phyloP scores from a whole-genome alignment of 1,284 basidiomycete species.

The Pseudozyma hubeiensis region DNA sequence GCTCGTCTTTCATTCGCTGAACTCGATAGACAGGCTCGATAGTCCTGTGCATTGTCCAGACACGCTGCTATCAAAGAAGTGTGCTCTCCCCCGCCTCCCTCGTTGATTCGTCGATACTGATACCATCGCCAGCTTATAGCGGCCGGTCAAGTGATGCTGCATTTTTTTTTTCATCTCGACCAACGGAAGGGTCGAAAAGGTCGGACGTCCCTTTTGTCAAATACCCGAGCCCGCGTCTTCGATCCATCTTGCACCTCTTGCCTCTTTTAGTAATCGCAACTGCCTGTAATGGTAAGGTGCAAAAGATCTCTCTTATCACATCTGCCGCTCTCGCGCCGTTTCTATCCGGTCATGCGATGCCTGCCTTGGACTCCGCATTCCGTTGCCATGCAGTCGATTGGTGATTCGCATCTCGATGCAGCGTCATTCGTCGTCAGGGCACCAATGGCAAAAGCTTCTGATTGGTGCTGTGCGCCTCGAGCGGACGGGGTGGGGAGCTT shows the following conservation, averaged over 20 bases:
- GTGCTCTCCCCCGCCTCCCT: too few relatives aligned
- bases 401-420: too few relatives aligned
- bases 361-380: too few relatives aligned
- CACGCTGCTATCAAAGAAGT: too few relatives aligned
- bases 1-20: conserved; percentile 6
- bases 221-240: not conserved
- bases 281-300: conserved; percentile 41
- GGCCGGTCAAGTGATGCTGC: conserved; percentile 12
- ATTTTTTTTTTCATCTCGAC: too few relatives aligned
- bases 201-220: not conserved
- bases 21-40: too few relatives aligned
- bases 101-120: too few relatives aligned
- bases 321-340: not conserved
- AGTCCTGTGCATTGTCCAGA: too few relatives aligned
- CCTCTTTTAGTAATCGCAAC: conserved; percentile 49
- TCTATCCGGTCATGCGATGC: not conserved
- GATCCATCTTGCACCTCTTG: conserved; percentile 7
- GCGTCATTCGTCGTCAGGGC: too few relatives aligned
- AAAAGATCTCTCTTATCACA: conserved; percentile 11
- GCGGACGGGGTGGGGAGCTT: too few relatives aligned
- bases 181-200: not conserved
- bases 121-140: not conserved
- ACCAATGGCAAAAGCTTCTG: not conserved
- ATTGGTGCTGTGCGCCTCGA: too few relatives aligned
- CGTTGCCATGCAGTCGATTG: not conserved